These are phyloP conservation scores for Rhynchosporium agropyri DNA, from an alignment of 2,329 filamentous ascomycete species.

Conservation along the genomic window DNA sequence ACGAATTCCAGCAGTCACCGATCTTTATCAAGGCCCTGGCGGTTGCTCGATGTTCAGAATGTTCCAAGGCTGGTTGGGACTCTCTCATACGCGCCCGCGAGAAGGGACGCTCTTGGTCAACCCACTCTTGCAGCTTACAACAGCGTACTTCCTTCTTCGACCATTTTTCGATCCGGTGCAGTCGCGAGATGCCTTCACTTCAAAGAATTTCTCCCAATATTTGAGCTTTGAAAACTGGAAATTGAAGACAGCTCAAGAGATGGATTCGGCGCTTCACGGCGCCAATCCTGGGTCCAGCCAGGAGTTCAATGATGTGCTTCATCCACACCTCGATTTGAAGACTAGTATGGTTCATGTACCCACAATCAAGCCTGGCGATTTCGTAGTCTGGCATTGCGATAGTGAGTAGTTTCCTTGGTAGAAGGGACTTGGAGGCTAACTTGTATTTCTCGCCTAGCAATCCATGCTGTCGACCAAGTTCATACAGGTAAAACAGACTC, in stretches of 20 bases:
- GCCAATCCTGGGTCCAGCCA: conserved; percentile 65
- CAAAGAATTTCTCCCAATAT: conserved; percentile 41
- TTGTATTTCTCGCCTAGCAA: conserved; percentile 30
- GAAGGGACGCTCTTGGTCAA: conserved; percentile 85
- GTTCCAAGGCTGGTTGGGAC: conserved; percentile 87
- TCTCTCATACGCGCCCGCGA: conserved; percentile 71
- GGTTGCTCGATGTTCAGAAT: conserved; percentile 84
- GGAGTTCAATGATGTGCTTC: conserved; percentile 61
- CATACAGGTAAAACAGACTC: conserved; percentile 75
- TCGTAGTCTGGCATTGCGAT: conserved; percentile 63
- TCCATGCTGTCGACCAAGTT: conserved; percentile 78
- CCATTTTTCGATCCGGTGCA: conserved; percentile 68
- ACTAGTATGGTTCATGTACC: conserved; percentile 68
- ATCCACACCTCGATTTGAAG: conserved; percentile 65
- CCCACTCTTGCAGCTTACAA: conserved; percentile 73
- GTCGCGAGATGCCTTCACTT: conserved; percentile 33
- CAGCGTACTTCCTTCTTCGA: conserved; percentile 77
- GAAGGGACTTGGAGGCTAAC: conserved; percentile 5
- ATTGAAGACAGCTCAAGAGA: conserved; percentile 49
- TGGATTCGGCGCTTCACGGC: conserved; percentile 67
- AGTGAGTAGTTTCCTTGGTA: conserved; percentile 25
- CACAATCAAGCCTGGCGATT: conserved; percentile 65
- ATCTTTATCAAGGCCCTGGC: conserved; percentile 80
- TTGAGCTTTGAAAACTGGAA: conserved; percentile 63
- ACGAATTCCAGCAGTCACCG: conserved; percentile 67